A percentile compares a stretch with the other conserved stretches of the same genome.
Evolutionary conservation across 352 stramenopile genomes (phyloP).

Genomic region (Elongisporangium undulatum): DNA sequence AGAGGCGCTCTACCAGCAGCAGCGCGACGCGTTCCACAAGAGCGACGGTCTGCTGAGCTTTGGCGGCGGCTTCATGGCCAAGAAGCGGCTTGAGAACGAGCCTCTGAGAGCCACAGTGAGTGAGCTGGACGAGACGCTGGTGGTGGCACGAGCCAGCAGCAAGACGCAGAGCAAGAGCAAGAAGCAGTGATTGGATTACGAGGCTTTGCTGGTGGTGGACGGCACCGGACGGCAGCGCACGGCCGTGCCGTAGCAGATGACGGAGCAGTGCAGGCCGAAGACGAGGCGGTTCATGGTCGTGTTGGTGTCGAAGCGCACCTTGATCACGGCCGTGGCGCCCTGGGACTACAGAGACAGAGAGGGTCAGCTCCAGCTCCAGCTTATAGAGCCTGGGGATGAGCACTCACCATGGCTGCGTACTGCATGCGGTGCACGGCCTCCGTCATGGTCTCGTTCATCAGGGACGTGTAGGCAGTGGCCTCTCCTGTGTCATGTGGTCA

Average conservation of each 20-base stretch:
- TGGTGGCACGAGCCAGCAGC: neutral
- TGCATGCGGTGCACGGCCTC: conserved; percentile 79
- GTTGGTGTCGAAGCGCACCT: conserved; percentile 80
- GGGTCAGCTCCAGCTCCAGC: neutral
- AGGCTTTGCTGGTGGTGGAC: neutral
- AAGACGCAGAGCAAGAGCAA: neutral
- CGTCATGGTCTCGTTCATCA: conserved; percentile 82
- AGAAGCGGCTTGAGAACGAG: conserved; percentile 7
- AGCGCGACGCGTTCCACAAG: conserved; percentile 8
- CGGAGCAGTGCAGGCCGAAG: conserved; percentile 78
- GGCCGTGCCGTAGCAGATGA: conserved; percentile 76
- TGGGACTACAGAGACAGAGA: conserved; percentile 28
- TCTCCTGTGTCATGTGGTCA: conserved; percentile 26
- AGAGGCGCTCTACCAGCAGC: conserved; percentile 7
- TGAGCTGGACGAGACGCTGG: neutral
- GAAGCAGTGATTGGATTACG: neutral
- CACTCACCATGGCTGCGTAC: conserved; percentile 44
- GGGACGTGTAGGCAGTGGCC: conserved; percentile 66
- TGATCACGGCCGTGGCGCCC: conserved; percentile 71
- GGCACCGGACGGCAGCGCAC: conserved; percentile 46
- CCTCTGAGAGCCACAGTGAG: neutral
- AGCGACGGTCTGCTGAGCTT: conserved; percentile 17
- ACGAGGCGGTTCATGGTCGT: conserved; percentile 85
- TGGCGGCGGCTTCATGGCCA: conserved; percentile 35
- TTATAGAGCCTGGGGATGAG: neutral